A percentile compares a stretch with the other conserved stretches of the same genome.
Conservation (phyloP, 768 basidiomycete genomes). For the Infundibulicybe gibba region DNA sequence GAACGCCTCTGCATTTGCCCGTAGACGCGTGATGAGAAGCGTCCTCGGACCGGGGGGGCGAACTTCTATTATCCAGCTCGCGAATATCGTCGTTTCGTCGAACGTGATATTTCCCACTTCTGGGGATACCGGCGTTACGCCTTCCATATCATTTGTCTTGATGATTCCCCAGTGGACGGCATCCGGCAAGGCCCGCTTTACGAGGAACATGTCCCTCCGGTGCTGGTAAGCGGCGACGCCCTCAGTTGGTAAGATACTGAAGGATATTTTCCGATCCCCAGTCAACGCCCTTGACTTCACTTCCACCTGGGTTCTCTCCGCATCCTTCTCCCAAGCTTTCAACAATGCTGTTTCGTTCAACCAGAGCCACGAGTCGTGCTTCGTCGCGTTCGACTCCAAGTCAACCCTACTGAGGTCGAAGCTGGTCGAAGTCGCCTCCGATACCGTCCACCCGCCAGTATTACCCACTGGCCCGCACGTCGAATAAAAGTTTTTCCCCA, state of each 20-base stretch:
- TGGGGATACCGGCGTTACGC: background rate
- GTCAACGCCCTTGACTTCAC: constrained; percentile 4
- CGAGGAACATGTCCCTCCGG: constrained; percentile 22
- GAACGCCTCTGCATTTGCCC: constrained; percentile 24
- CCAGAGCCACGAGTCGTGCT: constrained; percentile 22
- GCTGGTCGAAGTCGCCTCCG: constrained; percentile 30
- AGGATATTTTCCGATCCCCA: constrained; percentile 11
- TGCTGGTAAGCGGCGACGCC: constrained; percentile 48
- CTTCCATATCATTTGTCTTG: constrained; percentile 1
- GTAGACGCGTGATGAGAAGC: constrained; percentile 43
- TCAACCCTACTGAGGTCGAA: constrained; percentile 26
- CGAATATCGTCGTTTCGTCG: constrained; percentile 18
- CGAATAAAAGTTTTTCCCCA: constrained; percentile 44
- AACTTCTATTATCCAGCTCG: constrained; percentile 43
- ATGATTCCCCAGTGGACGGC: constrained; percentile 27
- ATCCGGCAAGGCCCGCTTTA: constrained; percentile 9
- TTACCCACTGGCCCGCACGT: constrained; percentile 29
- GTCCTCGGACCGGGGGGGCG: constrained; percentile 22
- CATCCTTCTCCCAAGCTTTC: constrained; percentile 37
- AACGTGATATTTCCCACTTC: background rate
- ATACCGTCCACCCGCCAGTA: constrained; percentile 41
- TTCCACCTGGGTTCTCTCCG: constrained; percentile 17
- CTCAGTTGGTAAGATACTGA: constrained; percentile 37
- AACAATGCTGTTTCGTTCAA: constrained; percentile 31
- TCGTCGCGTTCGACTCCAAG: background rate